These are phyloP conservation scores for Neofusicoccum parvum DNA, from an alignment of 2,329 filamentous ascomycete genomes.

Conservation along the genomic window DNA sequence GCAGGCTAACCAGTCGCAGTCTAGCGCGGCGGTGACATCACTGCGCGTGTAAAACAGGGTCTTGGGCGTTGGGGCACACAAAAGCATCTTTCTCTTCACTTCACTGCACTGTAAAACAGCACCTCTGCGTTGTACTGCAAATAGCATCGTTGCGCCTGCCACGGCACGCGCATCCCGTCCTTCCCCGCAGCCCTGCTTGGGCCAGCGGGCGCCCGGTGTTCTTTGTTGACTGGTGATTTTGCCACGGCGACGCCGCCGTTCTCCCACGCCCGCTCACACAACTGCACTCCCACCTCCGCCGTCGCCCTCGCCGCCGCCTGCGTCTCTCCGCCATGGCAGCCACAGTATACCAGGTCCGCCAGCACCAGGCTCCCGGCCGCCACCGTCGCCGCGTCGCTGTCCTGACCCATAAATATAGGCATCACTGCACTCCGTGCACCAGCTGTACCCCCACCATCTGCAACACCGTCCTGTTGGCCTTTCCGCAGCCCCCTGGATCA, in stretches of 20 bases:
- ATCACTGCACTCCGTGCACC: slow-evolving; percentile 10
- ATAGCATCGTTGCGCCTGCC: neutral
- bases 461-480: neutral
- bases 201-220: slow-evolving; percentile 4
- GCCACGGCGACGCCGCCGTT: neutral
- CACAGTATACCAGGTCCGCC: neutral
- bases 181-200: neutral
- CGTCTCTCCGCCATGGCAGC: neutral
- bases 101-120: neutral
- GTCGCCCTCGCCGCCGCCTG: neutral
- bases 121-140: neutral
- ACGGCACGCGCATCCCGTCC: neutral
- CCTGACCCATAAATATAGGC: slow-evolving; percentile 16
- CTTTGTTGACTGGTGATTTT: neutral
- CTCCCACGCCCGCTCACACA: neutral
- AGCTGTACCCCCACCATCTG: neutral
- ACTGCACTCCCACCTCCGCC: neutral
- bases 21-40: neutral
- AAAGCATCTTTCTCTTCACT: neutral
- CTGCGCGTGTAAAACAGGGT: slow-evolving; percentile 1
- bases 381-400: neutral
- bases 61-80: neutral
- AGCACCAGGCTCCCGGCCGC: neutral
- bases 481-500: neutral
- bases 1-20: neutral